Evolutionary conservation across 139 green algal species (phyloP), one percentile per base, ranked within the genome.

Genomic region (Astrephomene gubernaculifera): DNA sequence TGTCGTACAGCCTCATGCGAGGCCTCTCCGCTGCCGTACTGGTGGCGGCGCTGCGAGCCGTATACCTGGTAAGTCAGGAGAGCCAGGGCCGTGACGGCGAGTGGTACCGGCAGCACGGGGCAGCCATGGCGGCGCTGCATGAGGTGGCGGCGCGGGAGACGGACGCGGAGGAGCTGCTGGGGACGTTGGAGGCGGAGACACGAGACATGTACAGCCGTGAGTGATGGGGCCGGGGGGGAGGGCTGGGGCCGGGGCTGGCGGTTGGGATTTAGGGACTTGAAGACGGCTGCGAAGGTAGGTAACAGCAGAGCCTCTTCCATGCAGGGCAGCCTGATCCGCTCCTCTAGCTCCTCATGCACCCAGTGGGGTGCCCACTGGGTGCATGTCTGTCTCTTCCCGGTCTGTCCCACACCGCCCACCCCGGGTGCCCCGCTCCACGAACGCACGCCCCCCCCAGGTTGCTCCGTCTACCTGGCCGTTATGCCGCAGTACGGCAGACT

Each of bases 101-200:
- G 76, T 83, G 76, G 76, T 72, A 83, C 60, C 60, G 60, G 57
- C 76, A 61, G 57, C 76, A 83, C 76, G 76, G 76, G 29, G 76
- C 61, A 2, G 79, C 64, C 43, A 63, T 85, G 63, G 79, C 79
- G 2, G 79, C 64, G 8, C 41, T 85, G 22, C 63, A 74, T 9
- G 64, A 85, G 35, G 79, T 75, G 38, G 79, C 79, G 31, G 79
- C 79, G 5, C 63, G 63, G 7, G 79, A 85, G 43, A 75, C 79
- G 1, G 79, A 71, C 39, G 44, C 57, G 64, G 63, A 75, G n/a
- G 79, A 75, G 79, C 79, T 85, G 33, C 63, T 85, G 63, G 61
- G 22, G 44, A 67, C 64, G 8, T 44, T 85, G 31, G 64, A 67
- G 43, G 33, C 33, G 44, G 63, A 74, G 44, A 85, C 79, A 24